These are phyloP conservation scores for Bathelium albidoporum DNA, from an alignment of 495 filamentous ascomycete species.

Conservation along the genomic window DNA sequence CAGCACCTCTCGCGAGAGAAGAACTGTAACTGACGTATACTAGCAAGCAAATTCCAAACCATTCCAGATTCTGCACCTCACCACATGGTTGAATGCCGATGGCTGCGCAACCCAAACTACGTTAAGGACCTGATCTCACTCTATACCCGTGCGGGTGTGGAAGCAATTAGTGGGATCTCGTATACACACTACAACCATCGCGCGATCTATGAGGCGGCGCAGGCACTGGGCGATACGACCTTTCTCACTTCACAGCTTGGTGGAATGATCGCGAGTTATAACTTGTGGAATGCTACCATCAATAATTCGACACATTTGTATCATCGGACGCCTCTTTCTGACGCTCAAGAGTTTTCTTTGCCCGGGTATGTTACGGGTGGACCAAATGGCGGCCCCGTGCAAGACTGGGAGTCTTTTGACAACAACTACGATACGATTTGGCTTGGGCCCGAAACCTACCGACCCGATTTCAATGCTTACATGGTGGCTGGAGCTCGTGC, in stretches of 20 bases:
- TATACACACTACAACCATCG: constrained; percentile 39
- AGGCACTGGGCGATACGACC: constrained; percentile 32
- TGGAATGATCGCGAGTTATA: constrained; percentile 34
- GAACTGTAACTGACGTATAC: background rate
- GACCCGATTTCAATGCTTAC: constrained; percentile 38
- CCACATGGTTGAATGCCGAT: constrained; percentile 38
- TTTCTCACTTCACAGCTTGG: constrained; percentile 32
- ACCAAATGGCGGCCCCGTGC: constrained; percentile 17
- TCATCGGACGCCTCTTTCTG: constrained; percentile 34
- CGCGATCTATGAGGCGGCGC: constrained; percentile 30
- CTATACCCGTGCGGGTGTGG: constrained; percentile 36
- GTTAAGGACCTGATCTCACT: constrained; percentile 35
- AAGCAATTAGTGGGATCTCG: constrained; percentile 26
- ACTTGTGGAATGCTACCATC: constrained; percentile 32
- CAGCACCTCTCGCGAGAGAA: background rate
- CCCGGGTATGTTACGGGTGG: constrained; percentile 34
- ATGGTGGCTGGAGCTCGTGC: constrained; percentile 38
- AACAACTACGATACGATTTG: constrained; percentile 27
- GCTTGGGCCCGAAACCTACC: constrained; percentile 35
- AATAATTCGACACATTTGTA: constrained; percentile 32
- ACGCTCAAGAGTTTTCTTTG: constrained; percentile 37
- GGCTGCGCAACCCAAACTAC: constrained; percentile 34
- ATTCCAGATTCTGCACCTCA: constrained; percentile 37
- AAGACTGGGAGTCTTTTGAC: constrained; percentile 21
- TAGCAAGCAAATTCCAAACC: constrained; percentile 26